These are phyloP conservation scores for Daedaleopsis sinensis DNA, from an alignment of 768 basidiomycete species.

Conservation along the genomic window DNA sequence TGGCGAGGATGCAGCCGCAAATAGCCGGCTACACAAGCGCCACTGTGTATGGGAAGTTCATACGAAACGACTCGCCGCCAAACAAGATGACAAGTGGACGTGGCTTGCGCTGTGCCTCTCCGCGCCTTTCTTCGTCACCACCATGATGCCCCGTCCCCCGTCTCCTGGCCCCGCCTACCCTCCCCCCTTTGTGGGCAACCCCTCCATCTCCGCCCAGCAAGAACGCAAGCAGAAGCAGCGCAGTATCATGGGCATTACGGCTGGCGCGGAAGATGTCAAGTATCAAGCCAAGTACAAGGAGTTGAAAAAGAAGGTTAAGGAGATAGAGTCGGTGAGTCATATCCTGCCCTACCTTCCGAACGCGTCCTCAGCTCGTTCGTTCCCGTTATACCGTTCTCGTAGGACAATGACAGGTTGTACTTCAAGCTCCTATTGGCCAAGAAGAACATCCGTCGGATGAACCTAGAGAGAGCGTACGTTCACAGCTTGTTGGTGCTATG, in stretches of 20 bases:
- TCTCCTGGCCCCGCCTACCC: conserved; percentile 36
- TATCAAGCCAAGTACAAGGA: conserved; percentile 90
- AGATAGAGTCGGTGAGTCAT: conserved; percentile 74
- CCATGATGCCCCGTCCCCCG: conserved; percentile 64
- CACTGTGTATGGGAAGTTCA: conserved; percentile 39
- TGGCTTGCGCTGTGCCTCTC: conserved; percentile 27
- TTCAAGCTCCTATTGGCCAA: conserved; percentile 80
- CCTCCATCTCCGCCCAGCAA: conserved; percentile 7
- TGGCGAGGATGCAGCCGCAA: conserved; percentile 19
- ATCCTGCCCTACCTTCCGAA: background rate
- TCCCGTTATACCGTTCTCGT: conserved; percentile 10
- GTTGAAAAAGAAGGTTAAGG: conserved; percentile 84
- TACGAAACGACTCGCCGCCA: conserved; percentile 40
- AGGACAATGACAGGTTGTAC: conserved; percentile 91
- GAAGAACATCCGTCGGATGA: conserved; percentile 83
- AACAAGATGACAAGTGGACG: conserved; percentile 29
- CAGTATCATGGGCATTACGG: conserved; percentile 57
- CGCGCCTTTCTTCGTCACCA: conserved; percentile 44
- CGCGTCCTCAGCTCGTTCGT: conserved; percentile 5
- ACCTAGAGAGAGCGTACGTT: conserved; percentile 86
- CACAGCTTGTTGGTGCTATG: conserved; percentile 43
- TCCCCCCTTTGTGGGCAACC: conserved; percentile 7
- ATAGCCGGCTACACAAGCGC: conserved; percentile 38
- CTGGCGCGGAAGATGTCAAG: conserved; percentile 83
- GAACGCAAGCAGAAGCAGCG: conserved; percentile 22